A percentile compares a stretch with the other conserved stretches of the same genome.
phyloP scores from a whole-genome alignment of 352 stramenopile genomes.

The Halophytophthora polymorphica region DNA sequence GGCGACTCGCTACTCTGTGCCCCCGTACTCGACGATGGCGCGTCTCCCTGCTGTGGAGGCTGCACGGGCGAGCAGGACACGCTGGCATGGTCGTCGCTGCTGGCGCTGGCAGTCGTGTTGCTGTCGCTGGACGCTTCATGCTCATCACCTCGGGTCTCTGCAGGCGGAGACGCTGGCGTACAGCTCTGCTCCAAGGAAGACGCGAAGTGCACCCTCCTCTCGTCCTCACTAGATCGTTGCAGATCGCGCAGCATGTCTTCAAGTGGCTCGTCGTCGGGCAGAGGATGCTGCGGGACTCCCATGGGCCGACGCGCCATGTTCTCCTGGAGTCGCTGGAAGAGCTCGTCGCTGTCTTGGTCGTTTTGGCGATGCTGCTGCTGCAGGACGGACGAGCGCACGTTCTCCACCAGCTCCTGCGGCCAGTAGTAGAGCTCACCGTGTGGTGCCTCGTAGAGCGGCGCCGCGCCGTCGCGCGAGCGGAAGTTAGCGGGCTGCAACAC shows the following conservation, averaged over 20 bases:
- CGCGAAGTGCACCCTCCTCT: too few relatives aligned
- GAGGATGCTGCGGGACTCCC: not conserved
- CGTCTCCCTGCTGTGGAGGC: too few relatives aligned
- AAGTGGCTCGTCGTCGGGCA: not conserved
- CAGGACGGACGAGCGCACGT: constrained; percentile 28
- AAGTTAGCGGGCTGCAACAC: constrained; percentile 31
- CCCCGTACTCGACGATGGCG: constrained; percentile 6
- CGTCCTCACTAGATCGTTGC: too few relatives aligned
- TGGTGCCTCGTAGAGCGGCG: constrained; percentile 21
- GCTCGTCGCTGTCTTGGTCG: constrained; percentile 19
- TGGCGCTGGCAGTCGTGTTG: too few relatives aligned
- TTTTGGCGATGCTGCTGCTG: constrained; percentile 19
- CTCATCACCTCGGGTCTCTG: too few relatives aligned
- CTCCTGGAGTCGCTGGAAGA: constrained; percentile 23
- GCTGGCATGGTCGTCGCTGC: too few relatives aligned
- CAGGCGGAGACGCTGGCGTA: too few relatives aligned
- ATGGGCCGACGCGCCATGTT: constrained; percentile 13
- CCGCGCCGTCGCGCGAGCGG: constrained; percentile 5
- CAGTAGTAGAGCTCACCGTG: constrained; percentile 42
- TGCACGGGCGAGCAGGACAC: too few relatives aligned
- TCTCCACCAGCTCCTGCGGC: constrained; percentile 34
- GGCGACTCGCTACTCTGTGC: constrained; percentile 1
- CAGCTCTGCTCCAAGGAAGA: too few relatives aligned
- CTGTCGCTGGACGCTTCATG: too few relatives aligned
- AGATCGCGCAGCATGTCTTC: too few relatives aligned